These are phyloP conservation scores for Cunninghamia lanceolata DNA, from an alignment of 75 land plant species.

Conservation along the genomic window DNA sequence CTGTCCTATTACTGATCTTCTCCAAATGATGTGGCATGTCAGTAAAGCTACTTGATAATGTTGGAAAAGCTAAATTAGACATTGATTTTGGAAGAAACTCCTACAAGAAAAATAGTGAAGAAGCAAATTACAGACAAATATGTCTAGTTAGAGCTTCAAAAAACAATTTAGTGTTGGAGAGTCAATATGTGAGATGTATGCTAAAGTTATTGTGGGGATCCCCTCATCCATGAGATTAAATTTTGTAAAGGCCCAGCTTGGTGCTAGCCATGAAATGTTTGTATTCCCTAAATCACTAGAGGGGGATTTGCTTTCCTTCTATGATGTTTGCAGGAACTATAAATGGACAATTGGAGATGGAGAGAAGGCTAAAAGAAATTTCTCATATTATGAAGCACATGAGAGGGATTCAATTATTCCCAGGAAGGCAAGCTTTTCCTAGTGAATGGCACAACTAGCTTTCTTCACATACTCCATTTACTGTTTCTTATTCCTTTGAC, in stretches of 20 bases:
- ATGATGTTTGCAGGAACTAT: too few species aligned
- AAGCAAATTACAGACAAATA: too few species aligned
- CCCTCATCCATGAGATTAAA: slow-evolving; percentile 58
- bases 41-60: too few species aligned
- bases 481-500: slow-evolving; percentile 5
- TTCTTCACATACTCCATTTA: slow-evolving; percentile 13
- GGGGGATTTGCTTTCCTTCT: too few species aligned
- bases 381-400: slow-evolving; percentile 21
- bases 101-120: too few species aligned
- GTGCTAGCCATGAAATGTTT: slow-evolving; percentile 68
- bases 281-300: slow-evolving; percentile 58
- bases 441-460: slow-evolving; percentile 34
- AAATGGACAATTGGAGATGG: too few species aligned
- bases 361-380: too few species aligned
- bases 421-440: slow-evolving; percentile 45
- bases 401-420: slow-evolving; percentile 62
- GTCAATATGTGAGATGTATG: slow-evolving; percentile 63
- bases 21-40: too few species aligned
- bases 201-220: slow-evolving; percentile 51
- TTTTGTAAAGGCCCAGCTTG: slow-evolving; percentile 72
- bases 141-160: slow-evolving; percentile 56
- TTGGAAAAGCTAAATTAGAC: too few species aligned
- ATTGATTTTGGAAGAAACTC: too few species aligned
- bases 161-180: slow-evolving; percentile 42
- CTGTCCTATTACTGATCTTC: too few species aligned